phyloP scores from a whole-genome alignment of 177 flowering plant genomes.

The Vitis hybrid region DNA sequence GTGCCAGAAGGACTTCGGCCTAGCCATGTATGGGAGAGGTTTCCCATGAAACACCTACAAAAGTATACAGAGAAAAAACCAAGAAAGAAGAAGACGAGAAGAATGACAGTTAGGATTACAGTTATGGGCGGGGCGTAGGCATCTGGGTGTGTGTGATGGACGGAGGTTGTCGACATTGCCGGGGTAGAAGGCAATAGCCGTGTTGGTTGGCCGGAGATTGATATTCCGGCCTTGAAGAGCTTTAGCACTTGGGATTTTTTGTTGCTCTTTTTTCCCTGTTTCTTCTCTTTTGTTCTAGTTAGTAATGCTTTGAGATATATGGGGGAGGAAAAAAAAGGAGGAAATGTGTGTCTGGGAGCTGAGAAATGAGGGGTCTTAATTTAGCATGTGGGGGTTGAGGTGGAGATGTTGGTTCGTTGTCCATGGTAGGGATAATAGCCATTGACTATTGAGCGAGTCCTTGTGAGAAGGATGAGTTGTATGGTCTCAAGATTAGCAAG shows the following conservation, averaged over 20 bases:
- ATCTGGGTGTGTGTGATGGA: constrained; percentile 1
- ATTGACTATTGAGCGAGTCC: constrained; percentile 29
- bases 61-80: constrained; percentile 68
- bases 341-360: constrained; percentile 5
- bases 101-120: constrained; percentile 43
- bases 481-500: background rate
- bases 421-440: constrained; percentile 1
- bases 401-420: constrained; percentile 21
- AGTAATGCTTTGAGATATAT: background rate
- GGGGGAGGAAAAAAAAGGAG: background rate
- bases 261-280: no score
- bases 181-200: background rate
- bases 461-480: constrained; percentile 23
- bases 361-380: constrained; percentile 9
- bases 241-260: no score
- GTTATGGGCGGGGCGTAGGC: constrained; percentile 28
- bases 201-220: constrained; percentile 26
- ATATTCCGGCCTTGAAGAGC: constrained; percentile 17
- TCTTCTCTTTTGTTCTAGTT: background rate
- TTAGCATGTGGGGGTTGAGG: constrained; percentile 14
- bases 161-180: constrained; percentile 23
- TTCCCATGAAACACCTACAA: constrained; percentile 50
- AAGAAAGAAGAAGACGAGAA: constrained; percentile 57
- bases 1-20: constrained; percentile 28
- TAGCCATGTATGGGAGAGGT: constrained; percentile 14